phyloP scores from a whole-genome alignment of 192 early-diverging fungal genomes.

The Gamsiella multidivaricata region DNA sequence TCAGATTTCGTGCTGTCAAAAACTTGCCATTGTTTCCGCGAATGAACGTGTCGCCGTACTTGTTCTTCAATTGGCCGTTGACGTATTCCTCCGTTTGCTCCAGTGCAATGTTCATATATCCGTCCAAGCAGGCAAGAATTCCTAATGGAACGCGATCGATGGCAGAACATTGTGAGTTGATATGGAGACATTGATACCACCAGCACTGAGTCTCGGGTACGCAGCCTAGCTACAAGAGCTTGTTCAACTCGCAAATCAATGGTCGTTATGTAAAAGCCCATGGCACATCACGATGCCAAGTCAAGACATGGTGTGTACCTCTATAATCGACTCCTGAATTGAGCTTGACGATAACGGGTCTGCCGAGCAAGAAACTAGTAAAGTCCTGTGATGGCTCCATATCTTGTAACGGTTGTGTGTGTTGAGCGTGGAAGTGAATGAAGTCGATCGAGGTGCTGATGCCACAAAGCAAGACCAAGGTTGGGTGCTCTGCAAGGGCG shows the following conservation, averaged over 20 bases:
- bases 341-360: conserved; percentile 89
- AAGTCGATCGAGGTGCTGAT: background rate
- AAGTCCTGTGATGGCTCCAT: conserved; percentile 89
- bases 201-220: too few species aligned
- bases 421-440: background rate
- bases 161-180: background rate
- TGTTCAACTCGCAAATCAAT: too few species aligned
- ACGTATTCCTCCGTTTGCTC: conserved; percentile 97
- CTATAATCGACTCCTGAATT: conserved; percentile 97
- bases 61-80: conserved; percentile 92
- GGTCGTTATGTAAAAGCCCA: background rate
- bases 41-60: conserved; percentile 96
- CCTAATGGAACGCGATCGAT: conserved; percentile 59
- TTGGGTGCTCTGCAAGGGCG: background rate
- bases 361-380: conserved; percentile 85
- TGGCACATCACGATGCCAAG: background rate
- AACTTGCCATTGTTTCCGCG: conserved; percentile 93
- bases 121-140: conserved; percentile 91
- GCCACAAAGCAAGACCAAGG: background rate
- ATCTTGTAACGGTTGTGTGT: conserved; percentile 19
- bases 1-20: background rate
- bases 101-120: conserved; percentile 98
- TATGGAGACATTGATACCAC: too few species aligned
- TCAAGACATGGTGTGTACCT: conserved; percentile 69
- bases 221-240: too few species aligned